These are phyloP conservation scores for Penicillium dipodomyicola DNA, from an alignment of 495 filamentous ascomycete species.

Conservation along the genomic window DNA sequence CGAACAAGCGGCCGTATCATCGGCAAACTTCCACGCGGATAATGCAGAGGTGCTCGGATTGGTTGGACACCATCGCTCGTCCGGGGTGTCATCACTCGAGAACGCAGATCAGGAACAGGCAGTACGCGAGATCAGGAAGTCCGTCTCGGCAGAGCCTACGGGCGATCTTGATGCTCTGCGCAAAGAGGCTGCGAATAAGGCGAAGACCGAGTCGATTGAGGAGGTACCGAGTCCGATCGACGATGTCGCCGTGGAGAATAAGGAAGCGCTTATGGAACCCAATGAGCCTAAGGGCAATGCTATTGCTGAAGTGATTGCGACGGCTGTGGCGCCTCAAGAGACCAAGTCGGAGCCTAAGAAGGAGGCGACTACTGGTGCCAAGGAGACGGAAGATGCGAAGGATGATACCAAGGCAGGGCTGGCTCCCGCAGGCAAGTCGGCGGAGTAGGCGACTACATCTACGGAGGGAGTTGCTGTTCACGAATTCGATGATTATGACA, in stretches of 20 bases:
- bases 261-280: slow-evolving; percentile 16
- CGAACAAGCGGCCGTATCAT: slow-evolving; percentile 44
- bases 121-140: slow-evolving; percentile 39
- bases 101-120: slow-evolving; percentile 40
- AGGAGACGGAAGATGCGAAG: slow-evolving; percentile 11
- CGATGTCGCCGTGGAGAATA: slow-evolving; percentile 2
- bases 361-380: slow-evolving; percentile 9
- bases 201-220: slow-evolving; percentile 21
- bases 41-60: slow-evolving; percentile 42
- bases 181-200: slow-evolving; percentile 27
- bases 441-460: slow-evolving; percentile 13
- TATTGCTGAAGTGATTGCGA: slow-evolving; percentile 5
- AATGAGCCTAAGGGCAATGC: slow-evolving; percentile 14
- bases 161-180: slow-evolving; percentile 26
- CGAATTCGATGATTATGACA: slow-evolving; percentile 9
- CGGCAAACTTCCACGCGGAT: slow-evolving; percentile 45
- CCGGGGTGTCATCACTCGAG: slow-evolving; percentile 38
- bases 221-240: slow-evolving; percentile 17
- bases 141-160: slow-evolving; percentile 31
- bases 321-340: slow-evolving; percentile 8
- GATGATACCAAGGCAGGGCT: slow-evolving; percentile 14
- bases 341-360: slow-evolving; percentile 6
- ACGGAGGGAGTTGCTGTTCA: slow-evolving; percentile 9
- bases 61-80: slow-evolving; percentile 45
- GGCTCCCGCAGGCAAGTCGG: background rate